phyloP scores from a whole-genome alignment of 2,329 filamentous ascomycete species.

The Aspergillus sp. region DNA sequence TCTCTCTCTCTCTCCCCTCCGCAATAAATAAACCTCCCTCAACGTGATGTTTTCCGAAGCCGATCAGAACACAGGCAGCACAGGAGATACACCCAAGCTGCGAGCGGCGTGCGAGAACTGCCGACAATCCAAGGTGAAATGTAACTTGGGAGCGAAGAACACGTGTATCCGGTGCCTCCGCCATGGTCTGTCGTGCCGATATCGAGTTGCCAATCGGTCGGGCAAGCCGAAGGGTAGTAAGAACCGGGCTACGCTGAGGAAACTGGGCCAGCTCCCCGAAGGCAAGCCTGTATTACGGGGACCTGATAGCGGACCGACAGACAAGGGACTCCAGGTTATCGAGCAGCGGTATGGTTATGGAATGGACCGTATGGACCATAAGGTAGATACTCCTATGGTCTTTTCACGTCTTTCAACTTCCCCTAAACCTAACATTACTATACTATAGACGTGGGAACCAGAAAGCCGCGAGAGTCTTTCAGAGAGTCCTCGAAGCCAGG shows the following conservation, averaged over 20 bases:
- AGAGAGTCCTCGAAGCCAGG: slow-evolving; percentile 28
- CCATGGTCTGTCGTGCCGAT: slow-evolving; percentile 38
- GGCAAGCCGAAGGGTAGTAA: slow-evolving; percentile 43
- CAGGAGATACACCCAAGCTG: slow-evolving; percentile 33
- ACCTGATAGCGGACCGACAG: slow-evolving; percentile 11
- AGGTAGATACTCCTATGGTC: neutral
- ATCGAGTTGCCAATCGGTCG: slow-evolving; percentile 39
- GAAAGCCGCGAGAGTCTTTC: slow-evolving; percentile 19
- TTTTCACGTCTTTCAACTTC: neutral
- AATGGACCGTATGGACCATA: slow-evolving; percentile 2
- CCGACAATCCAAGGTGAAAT: slow-evolving; percentile 42
- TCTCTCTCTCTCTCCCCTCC: neutral
- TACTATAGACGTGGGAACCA: neutral
- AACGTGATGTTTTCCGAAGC: slow-evolving; percentile 29
- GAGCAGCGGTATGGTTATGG: slow-evolving; percentile 8
- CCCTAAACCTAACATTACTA: neutral
- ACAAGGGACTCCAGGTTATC: slow-evolving; percentile 2
- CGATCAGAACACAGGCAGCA: slow-evolving; percentile 16
- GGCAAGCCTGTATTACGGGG: slow-evolving; percentile 23
- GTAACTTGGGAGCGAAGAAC: slow-evolving; percentile 36
- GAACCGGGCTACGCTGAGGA: slow-evolving; percentile 37
- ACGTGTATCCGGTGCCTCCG: slow-evolving; percentile 39
- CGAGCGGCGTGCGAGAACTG: slow-evolving; percentile 41
- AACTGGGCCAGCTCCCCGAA: slow-evolving; percentile 36
- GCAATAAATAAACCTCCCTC: neutral